A percentile compares a stretch with the other conserved stretches of the same genome.
Conservation (phyloP, 371 early-diverging fungal species). For the Mucor mucedo region DNA sequence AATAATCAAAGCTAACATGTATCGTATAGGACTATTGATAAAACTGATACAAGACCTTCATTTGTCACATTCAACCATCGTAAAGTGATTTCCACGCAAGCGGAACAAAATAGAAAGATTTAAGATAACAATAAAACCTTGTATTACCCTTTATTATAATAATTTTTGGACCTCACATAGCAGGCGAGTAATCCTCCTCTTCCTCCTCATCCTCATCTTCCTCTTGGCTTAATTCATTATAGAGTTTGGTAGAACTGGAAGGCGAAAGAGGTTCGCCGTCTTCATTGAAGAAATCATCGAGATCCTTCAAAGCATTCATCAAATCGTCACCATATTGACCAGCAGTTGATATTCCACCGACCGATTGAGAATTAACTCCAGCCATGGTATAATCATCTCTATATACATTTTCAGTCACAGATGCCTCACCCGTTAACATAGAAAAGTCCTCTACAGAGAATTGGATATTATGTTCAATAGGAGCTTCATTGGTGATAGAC, state of each 20-base stretch:
- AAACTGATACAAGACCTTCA: constrained; percentile 67
- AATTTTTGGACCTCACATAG: neutral
- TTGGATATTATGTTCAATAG: constrained; percentile 51
- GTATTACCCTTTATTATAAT: constrained; percentile 2
- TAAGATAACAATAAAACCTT: neutral
- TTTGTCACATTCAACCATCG: constrained; percentile 72
- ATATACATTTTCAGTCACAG: constrained; percentile 7
- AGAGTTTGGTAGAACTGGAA: constrained; percentile 18
- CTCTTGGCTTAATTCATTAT: constrained; percentile 6
- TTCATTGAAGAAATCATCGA: constrained; percentile 67
- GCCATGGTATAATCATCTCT: constrained; percentile 5
- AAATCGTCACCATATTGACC: constrained; percentile 52
- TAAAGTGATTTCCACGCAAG: constrained; percentile 39
- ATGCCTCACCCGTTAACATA: constrained; percentile 43
- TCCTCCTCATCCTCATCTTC: constrained; percentile 4
- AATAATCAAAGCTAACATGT: neutral
- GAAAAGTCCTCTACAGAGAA: constrained; percentile 56
- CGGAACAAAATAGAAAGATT: constrained; percentile 39
- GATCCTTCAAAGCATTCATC: constrained; percentile 60
- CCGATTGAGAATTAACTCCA: neutral
- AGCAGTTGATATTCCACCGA: constrained; percentile 6
- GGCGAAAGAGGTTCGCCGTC: constrained; percentile 46
- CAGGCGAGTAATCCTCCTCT: neutral
- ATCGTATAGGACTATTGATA: constrained; percentile 63
- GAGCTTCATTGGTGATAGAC: constrained; percentile 45